A percentile compares a stretch with the other conserved stretches of the same genome.
phyloP scores from a whole-genome alignment of 768 basidiomycete species.

The Pisolithus microcarpus region DNA sequence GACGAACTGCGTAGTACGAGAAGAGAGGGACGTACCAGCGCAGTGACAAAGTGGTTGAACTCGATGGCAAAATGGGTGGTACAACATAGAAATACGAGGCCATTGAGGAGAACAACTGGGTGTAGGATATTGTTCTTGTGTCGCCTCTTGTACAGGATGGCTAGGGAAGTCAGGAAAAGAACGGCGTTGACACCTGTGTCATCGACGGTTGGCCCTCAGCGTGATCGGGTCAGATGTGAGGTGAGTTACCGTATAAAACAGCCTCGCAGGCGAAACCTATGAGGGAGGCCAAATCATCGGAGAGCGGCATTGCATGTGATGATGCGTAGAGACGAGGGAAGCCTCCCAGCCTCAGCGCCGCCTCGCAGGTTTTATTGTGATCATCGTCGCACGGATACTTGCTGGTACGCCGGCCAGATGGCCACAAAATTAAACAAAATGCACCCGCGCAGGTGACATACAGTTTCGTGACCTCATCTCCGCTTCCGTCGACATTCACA shows the following conservation, averaged over 20 bases:
- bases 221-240: neutral
- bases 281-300: conserved; percentile 27
- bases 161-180: conserved; percentile 24
- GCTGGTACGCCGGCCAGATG: too few relatives aligned
- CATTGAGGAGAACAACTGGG: conserved; percentile 24
- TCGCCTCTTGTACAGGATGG: conserved; percentile 14
- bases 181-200: conserved; percentile 15
- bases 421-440: too few relatives aligned
- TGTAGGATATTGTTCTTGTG: conserved; percentile 9
- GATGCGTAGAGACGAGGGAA: neutral
- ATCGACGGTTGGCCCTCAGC: neutral
- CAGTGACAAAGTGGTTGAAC: conserved; percentile 29
- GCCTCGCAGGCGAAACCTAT: conserved; percentile 34
- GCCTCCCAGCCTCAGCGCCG: too few relatives aligned
- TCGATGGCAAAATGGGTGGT: conserved; percentile 29
- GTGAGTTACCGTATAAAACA: conserved; percentile 27
- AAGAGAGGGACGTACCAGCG: conserved; percentile 21
- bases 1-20: neutral
- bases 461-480: too few relatives aligned
- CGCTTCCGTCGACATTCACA: too few relatives aligned
- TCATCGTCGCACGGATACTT: too few relatives aligned
- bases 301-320: conserved; percentile 16
- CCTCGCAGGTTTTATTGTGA: too few relatives aligned
- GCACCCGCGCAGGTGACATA: too few relatives aligned
- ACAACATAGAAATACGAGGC: conserved; percentile 27